A percentile compares a stretch with the other conserved stretches of the same genome.
Conservation (phyloP, 768 basidiomycete genomes). For the Inosperma sp. region DNA sequence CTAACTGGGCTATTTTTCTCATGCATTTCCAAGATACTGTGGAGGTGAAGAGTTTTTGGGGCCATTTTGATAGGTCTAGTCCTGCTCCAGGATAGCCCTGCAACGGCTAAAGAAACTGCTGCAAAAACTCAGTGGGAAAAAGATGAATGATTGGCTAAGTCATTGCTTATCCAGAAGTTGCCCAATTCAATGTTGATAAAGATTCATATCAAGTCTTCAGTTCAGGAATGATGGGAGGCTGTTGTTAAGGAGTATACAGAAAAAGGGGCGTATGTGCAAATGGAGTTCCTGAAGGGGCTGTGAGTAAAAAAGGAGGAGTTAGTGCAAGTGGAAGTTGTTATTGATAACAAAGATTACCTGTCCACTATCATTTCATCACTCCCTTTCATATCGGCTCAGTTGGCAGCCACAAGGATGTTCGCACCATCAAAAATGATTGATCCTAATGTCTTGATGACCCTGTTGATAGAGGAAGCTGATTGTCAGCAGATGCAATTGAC, state of each 20-base stretch:
- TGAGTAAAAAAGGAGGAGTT: conserved; percentile 17
- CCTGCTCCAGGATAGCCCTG: conserved; percentile 9
- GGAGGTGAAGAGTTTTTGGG: conserved; percentile 26
- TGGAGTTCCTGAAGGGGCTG: conserved; percentile 23
- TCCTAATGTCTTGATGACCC: not conserved
- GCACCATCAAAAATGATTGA: not conserved
- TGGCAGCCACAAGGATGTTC: conserved; percentile 25
- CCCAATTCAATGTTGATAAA: conserved; percentile 29
- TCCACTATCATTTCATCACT: conserved; percentile 25
- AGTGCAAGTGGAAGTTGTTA: conserved; percentile 18
- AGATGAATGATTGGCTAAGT: conserved; percentile 30
- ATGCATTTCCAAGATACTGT: conserved; percentile 26
- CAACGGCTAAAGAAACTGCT: not conserved
- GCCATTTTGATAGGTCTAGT: conserved; percentile 25
- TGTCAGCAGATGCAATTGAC: not conserved
- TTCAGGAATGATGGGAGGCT: conserved; percentile 27
- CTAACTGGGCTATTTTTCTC: conserved; percentile 31
- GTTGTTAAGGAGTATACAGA: conserved; percentile 27
- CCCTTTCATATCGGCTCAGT: conserved; percentile 25
- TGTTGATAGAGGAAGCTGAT: not conserved
- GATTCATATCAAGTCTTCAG: conserved; percentile 20
- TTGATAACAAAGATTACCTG: conserved; percentile 18
- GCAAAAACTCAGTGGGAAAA: conserved; percentile 25
- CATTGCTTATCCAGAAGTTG: conserved; percentile 24
- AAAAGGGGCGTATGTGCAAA: conserved; percentile 30